Conservation (phyloP, 352 stramenopile species). For the Pythium brachiatum region DNA sequence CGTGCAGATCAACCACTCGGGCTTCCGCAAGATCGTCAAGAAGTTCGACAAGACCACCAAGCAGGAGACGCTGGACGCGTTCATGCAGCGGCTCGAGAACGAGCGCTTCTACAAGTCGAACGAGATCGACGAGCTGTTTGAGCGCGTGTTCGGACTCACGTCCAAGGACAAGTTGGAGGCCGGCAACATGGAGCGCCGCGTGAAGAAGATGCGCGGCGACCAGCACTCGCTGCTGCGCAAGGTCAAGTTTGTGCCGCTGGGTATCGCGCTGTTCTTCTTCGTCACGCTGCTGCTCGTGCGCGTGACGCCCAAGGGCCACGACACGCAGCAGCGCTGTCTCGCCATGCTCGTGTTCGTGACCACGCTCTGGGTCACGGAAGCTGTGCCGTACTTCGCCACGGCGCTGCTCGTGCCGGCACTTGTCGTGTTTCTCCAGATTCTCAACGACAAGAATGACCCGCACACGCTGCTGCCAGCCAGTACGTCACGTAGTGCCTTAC, state of each 20-base stretch:
- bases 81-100: slow-evolving; percentile 79
- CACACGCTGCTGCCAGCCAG: slow-evolving; percentile 65
- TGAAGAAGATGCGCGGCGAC: slow-evolving; percentile 80
- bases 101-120: slow-evolving; percentile 78
- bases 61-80: slow-evolving; percentile 54
- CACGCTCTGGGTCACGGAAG: slow-evolving; percentile 89
- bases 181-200: slow-evolving; percentile 84
- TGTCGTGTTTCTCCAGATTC: slow-evolving; percentile 86
- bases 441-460: slow-evolving; percentile 83
- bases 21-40: slow-evolving; percentile 93
- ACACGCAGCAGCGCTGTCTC: slow-evolving; percentile 82
- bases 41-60: slow-evolving; percentile 93
- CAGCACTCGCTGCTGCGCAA: slow-evolving; percentile 84
- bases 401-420: slow-evolving; percentile 86
- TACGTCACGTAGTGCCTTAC: slow-evolving; percentile 25
- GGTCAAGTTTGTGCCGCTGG: slow-evolving; percentile 78
- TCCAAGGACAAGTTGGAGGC: slow-evolving; percentile 87
- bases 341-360: slow-evolving; percentile 91
- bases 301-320: slow-evolving; percentile 71
- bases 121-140: slow-evolving; percentile 78
- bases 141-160: slow-evolving; percentile 73
- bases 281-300: slow-evolving; percentile 68
- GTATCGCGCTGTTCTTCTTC: slow-evolving; percentile 72
- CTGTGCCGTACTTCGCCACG: slow-evolving; percentile 90
- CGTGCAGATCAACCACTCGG: slow-evolving; percentile 91